Evolutionary conservation across 164 flowering plant species (phyloP).

Genomic region (Warburgia ugandensis): DNA sequence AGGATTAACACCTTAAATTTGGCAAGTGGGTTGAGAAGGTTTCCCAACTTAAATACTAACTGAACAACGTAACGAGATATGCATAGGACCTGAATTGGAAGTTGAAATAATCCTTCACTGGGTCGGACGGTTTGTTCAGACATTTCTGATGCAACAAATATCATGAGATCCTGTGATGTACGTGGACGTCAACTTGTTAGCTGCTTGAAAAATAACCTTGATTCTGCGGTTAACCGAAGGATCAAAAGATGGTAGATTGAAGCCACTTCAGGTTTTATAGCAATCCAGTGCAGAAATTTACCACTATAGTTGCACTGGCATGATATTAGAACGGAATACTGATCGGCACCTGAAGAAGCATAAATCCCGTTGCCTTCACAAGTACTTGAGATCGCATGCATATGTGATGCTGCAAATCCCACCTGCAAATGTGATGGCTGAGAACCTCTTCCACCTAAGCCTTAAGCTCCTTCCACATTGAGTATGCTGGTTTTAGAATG

Average conservation of each 20-base stretch:
- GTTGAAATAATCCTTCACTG: slow-evolving; percentile 41
- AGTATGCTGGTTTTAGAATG: slow-evolving; percentile 75
- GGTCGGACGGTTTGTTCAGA: slow-evolving; percentile 45
- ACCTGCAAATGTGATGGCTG: slow-evolving; percentile 27
- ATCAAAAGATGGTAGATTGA: background rate
- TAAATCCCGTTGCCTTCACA: slow-evolving; percentile 30
- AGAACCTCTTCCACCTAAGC: slow-evolving; percentile 28
- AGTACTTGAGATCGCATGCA: slow-evolving; percentile 26
- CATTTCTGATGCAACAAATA: slow-evolving; percentile 91
- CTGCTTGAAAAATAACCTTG: slow-evolving; percentile 81
- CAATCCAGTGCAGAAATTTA: slow-evolving; percentile 15
- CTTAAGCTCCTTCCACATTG: slow-evolving; percentile 44
- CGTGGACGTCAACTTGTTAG: slow-evolving; percentile 80
- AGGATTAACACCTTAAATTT: too few relatives aligned
- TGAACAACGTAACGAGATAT: too few relatives aligned
- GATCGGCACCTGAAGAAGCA: slow-evolving; percentile 38
- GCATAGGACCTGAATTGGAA: slow-evolving; percentile 93
- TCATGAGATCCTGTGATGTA: slow-evolving; percentile 70
- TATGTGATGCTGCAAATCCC: slow-evolving; percentile 32
- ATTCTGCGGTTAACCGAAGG: slow-evolving; percentile 34
- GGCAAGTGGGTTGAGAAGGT: too few relatives aligned
- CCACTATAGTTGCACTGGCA: slow-evolving; percentile 96
- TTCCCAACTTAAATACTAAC: too few relatives aligned
- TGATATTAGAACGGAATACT: slow-evolving; percentile 78
- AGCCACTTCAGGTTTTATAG: background rate